A percentile compares a stretch with the other conserved stretches of the same genome.
phyloP scores from a whole-genome alignment of 495 filamentous ascomycete genomes.

The Apiosordaria backusii region DNA sequence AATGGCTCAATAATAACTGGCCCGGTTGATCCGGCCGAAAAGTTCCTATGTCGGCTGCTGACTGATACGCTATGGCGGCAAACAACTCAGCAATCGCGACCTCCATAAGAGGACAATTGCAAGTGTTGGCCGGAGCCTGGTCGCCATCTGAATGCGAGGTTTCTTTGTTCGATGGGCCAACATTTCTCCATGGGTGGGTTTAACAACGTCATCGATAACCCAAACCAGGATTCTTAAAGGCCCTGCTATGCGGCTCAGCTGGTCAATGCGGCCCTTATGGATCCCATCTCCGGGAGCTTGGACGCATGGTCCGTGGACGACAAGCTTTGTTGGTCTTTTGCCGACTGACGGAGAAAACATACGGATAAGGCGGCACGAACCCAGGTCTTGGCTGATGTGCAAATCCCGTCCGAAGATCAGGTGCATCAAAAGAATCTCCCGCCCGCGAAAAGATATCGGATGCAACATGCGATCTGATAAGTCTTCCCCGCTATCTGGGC shows the following conservation, averaged over 20 bases:
- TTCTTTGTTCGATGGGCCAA: background rate
- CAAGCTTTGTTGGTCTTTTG: background rate
- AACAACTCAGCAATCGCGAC: background rate
- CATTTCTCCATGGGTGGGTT: background rate
- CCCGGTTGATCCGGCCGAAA: background rate
- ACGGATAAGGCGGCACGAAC: no score
- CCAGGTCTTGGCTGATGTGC: background rate
- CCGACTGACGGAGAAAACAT: no score
- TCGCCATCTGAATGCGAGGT: no score
- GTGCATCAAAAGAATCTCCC: background rate
- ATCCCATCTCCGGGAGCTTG: background rate
- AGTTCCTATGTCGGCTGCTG: background rate
- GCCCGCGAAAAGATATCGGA: background rate
- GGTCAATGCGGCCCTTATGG: background rate
- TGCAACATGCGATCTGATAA: background rate
- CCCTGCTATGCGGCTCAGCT: constrained; percentile 1
- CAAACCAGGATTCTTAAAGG: background rate
- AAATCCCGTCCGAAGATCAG: background rate
- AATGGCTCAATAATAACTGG: background rate
- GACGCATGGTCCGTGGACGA: background rate
- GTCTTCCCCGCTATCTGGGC: background rate
- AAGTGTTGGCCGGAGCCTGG: background rate
- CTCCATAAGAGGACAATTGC: background rate
- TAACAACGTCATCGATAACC: constrained; percentile 1
- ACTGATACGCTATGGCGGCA: background rate